phyloP scores from a whole-genome alignment of 2,329 filamentous ascomycete species.

The Epichloe elymi region DNA sequence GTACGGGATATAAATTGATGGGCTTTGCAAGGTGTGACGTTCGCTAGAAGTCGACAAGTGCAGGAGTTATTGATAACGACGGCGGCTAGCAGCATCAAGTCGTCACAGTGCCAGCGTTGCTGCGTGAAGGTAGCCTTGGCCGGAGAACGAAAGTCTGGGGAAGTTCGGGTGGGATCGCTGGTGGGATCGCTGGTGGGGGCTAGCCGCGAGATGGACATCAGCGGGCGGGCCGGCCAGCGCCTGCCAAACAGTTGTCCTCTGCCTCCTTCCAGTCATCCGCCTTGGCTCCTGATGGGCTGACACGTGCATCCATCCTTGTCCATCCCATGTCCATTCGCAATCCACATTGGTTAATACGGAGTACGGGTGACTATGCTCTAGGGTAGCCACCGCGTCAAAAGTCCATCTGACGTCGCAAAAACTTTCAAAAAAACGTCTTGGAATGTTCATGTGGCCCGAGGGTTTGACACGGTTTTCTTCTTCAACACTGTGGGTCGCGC shows the following conservation, averaged over 20 bases:
- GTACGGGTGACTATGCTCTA: not conserved
- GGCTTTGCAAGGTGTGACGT: not conserved
- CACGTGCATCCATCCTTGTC: not conserved
- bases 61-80: not conserved
- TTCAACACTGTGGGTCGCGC: not conserved
- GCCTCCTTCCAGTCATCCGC: not conserved
- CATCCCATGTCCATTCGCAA: not conserved
- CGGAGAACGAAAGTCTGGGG: not conserved
- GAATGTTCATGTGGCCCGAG: not conserved
- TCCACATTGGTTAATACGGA: not conserved
- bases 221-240: not conserved
- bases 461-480: not conserved
- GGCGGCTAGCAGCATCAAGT: not conserved
- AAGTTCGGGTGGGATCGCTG: not conserved
- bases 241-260: not conserved
- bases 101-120: not conserved
- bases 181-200: too few relatives aligned
- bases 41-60: not conserved
- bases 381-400: not conserved
- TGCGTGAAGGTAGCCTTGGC: not conserved
- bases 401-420: too few relatives aligned
- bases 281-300: not conserved
- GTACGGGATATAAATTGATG: not conserved
- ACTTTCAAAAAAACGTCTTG: too few relatives aligned
- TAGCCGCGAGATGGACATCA: not conserved